phyloP scores from a whole-genome alignment of 2,329 filamentous ascomycete genomes.

The Magnaporthiopsis rhizophila region DNA sequence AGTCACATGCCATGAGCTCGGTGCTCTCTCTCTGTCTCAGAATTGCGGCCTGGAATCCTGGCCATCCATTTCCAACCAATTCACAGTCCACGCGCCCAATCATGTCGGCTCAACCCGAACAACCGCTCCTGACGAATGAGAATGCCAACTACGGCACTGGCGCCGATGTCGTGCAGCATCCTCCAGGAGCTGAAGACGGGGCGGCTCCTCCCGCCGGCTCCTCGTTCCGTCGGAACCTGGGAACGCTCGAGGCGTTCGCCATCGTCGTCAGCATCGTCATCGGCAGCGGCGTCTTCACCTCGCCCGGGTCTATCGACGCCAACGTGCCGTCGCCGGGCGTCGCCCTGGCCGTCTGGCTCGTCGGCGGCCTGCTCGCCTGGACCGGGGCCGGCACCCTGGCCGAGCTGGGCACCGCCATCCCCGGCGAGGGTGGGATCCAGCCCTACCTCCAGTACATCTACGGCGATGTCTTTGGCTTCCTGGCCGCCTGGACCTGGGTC shows the following conservation, averaged over 20 bases:
- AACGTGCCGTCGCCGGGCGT: slow-evolving; percentile 54
- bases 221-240: slow-evolving; percentile 30
- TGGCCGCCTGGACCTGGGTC: slow-evolving; percentile 59
- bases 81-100: neutral
- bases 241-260: slow-evolving; percentile 43
- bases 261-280: slow-evolving; percentile 58
- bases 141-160: no score
- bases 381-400: slow-evolving; percentile 55
- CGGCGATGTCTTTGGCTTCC: slow-evolving; percentile 52
- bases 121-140: neutral
- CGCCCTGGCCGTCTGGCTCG: slow-evolving; percentile 51
- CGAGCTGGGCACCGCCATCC: slow-evolving; percentile 55
- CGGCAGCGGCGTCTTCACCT: slow-evolving; percentile 57
- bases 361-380: slow-evolving; percentile 56
- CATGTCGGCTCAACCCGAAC: neutral
- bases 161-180: no score
- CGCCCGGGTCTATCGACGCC: slow-evolving; percentile 53
- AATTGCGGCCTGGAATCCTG: neutral
- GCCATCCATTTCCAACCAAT: neutral
- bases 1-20: neutral
- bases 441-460: slow-evolving; percentile 54
- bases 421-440: slow-evolving; percentile 55
- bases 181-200: neutral
- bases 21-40: neutral
- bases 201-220: neutral